These are phyloP conservation scores for Gloeostereum incarnatum DNA, from an alignment of 768 basidiomycete species.

Conservation along the genomic window DNA sequence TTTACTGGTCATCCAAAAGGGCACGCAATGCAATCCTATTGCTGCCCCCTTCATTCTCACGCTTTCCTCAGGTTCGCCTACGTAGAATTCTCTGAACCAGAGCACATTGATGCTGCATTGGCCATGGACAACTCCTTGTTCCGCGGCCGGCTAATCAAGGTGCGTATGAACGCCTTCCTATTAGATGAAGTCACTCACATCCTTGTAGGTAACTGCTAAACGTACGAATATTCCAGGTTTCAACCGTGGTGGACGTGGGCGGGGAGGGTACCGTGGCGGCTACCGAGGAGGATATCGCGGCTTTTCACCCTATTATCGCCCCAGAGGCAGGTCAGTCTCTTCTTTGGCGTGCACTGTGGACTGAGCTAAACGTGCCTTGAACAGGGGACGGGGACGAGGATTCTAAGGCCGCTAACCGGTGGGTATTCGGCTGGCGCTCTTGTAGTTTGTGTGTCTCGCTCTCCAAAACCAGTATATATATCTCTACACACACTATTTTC, in stretches of 20 bases:
- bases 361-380: constrained; percentile 6
- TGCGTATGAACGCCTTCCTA: constrained; percentile 31
- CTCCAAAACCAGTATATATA: too few species aligned
- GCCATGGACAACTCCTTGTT: constrained; percentile 96
- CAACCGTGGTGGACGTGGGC: constrained; percentile 64
- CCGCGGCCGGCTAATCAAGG: constrained; percentile 88
- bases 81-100: constrained; percentile 94
- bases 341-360: constrained; percentile 1
- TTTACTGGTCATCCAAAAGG: constrained; percentile 99
- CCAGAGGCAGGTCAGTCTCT: constrained; percentile 20
- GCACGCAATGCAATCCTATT: too few species aligned
- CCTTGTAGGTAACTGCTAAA: constrained; percentile 79
- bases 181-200: constrained; percentile 1
- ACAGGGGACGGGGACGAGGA: constrained; percentile 70
- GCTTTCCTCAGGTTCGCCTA: constrained; percentile 73
- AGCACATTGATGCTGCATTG: constrained; percentile 83
- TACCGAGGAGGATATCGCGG: constrained; percentile 43
- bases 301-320: constrained; percentile 41
- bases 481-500: too few species aligned
- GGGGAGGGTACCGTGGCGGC: constrained; percentile 61
- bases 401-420: constrained; percentile 28
- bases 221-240: constrained; percentile 94
- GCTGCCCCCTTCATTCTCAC: constrained; percentile 3
- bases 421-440: too few species aligned
- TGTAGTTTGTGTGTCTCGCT: too few species aligned